A percentile compares a stretch with the other conserved stretches of the same genome.
These are phyloP conservation scores for Ceriops decandra DNA, from an alignment of 345 rosid genomes.

Conservation along the genomic window DNA sequence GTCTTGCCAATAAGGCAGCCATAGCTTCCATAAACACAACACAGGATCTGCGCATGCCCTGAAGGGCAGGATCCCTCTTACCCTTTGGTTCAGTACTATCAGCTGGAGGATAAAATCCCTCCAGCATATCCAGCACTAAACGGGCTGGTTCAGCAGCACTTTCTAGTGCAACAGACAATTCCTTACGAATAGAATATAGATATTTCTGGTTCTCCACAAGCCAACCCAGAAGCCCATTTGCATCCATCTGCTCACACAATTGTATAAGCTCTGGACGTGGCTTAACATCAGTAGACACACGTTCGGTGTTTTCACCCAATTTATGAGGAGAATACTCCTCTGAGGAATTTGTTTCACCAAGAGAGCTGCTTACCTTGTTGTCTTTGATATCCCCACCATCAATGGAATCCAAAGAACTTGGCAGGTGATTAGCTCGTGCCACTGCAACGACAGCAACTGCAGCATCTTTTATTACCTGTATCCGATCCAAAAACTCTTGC, in stretches of 20 bases:
- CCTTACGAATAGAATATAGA: slow-evolving; percentile 36
- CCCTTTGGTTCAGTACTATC: slow-evolving; percentile 39
- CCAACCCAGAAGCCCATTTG: slow-evolving; percentile 51
- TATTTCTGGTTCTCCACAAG: slow-evolving; percentile 43
- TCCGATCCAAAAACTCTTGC: slow-evolving; percentile 48
- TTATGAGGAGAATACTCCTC: slow-evolving; percentile 42
- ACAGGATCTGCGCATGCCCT: slow-evolving; percentile 55
- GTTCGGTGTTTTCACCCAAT: slow-evolving; percentile 34
- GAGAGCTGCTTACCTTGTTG: slow-evolving; percentile 55
- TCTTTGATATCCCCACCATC: slow-evolving; percentile 34
- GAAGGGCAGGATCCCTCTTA: slow-evolving; percentile 52
- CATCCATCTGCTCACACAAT: slow-evolving; percentile 67
- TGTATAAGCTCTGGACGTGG: slow-evolving; percentile 45
- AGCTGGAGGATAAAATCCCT: slow-evolving; percentile 48
- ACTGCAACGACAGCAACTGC: slow-evolving; percentile 50
- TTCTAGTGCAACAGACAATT: slow-evolving; percentile 52
- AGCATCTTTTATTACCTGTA: slow-evolving; percentile 60
- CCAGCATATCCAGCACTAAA: slow-evolving; percentile 58
- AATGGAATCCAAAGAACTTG: slow-evolving; percentile 22
- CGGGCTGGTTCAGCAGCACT: slow-evolving; percentile 57
- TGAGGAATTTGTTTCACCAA: slow-evolving; percentile 35
- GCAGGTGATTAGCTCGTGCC: slow-evolving; percentile 33
- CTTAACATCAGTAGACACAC: slow-evolving; percentile 38
- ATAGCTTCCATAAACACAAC: slow-evolving; percentile 49
- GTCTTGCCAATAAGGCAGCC: slow-evolving; percentile 47